Conservation (phyloP, 2,329 filamentous ascomycete species). For the Penicillium decumbens region DNA sequence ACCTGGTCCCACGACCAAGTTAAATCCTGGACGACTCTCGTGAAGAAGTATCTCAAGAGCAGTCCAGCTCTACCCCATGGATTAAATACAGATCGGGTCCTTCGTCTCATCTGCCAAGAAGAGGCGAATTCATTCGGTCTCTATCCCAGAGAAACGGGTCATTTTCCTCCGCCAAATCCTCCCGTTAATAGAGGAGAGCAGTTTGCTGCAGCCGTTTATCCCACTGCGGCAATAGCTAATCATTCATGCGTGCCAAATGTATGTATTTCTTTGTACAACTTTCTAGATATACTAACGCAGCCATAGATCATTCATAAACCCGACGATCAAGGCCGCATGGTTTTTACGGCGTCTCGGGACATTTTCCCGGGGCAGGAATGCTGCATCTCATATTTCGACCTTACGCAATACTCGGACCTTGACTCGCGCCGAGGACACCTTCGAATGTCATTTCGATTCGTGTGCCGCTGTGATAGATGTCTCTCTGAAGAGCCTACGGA, state of each 20-base stretch:
- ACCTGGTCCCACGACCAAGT: constrained; percentile 30
- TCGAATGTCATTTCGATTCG: constrained; percentile 26
- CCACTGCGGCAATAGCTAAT: constrained; percentile 23
- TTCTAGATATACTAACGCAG: neutral
- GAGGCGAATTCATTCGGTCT: constrained; percentile 27
- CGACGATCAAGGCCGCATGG: constrained; percentile 27
- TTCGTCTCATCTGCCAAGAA: constrained; percentile 26
- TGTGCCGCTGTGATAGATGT: constrained; percentile 28
- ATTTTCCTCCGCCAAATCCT: constrained; percentile 11
- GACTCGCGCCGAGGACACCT: constrained; percentile 24
- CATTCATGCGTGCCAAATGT: constrained; percentile 26
- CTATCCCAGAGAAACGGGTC: constrained; percentile 23
- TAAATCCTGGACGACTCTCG: constrained; percentile 23
- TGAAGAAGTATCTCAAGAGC: constrained; percentile 30
- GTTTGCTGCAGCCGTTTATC: constrained; percentile 24
- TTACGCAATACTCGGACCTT: constrained; percentile 20
- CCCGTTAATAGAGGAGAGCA: constrained; percentile 19
- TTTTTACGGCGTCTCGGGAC: constrained; percentile 28
- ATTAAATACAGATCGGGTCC: constrained; percentile 13
- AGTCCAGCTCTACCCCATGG: constrained; percentile 16
- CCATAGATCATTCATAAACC: constrained; percentile 30
- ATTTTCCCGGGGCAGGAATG: constrained; percentile 31
- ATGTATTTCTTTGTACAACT: neutral
- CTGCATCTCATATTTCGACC: constrained; percentile 34
- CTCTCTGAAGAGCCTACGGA: constrained; percentile 18